Evolutionary conservation across 768 basidiomycete genomes (phyloP).

Genomic region (Suillus occidentalis): DNA sequence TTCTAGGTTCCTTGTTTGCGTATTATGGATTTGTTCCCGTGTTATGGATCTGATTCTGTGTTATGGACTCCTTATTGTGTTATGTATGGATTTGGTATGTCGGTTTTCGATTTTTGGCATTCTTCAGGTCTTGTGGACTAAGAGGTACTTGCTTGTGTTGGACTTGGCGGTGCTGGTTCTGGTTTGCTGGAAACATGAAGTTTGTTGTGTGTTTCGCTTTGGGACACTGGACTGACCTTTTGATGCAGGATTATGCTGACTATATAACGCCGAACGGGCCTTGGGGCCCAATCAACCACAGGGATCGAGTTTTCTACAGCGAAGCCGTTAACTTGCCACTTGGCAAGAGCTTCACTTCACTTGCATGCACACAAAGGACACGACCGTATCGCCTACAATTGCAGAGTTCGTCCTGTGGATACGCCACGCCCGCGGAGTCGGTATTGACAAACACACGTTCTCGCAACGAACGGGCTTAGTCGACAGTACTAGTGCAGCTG

Average conservation of each 20-base stretch:
- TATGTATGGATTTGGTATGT: slow-evolving; percentile 8
- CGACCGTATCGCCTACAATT: not conserved
- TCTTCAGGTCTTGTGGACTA: too few species aligned
- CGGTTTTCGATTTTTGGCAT: not conserved
- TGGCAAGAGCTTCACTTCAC: too few species aligned
- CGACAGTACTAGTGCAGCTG: not conserved
- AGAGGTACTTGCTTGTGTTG: not conserved
- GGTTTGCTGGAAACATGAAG: slow-evolving; percentile 1
- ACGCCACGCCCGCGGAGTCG: not conserved
- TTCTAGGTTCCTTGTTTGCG: too few species aligned
- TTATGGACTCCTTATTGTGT: too few species aligned
- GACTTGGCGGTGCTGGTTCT: slow-evolving; percentile 1
- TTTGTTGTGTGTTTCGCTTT: not conserved
- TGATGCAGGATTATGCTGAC: too few species aligned
- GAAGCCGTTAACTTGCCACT: too few species aligned
- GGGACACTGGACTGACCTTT: not conserved
- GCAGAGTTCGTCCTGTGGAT: not conserved
- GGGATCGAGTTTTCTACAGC: too few species aligned
- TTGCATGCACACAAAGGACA: too few species aligned
- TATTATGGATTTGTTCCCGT: too few species aligned
- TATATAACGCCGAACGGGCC: too few species aligned
- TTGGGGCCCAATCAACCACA: not conserved
- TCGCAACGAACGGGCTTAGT: not conserved
- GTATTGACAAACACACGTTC: not conserved
- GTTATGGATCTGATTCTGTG: too few species aligned